A percentile compares a stretch with the other conserved stretches of the same genome.
These are phyloP conservation scores for Botryotinia calthae DNA, from an alignment of 2,329 filamentous ascomycete genomes.

Conservation along the genomic window DNA sequence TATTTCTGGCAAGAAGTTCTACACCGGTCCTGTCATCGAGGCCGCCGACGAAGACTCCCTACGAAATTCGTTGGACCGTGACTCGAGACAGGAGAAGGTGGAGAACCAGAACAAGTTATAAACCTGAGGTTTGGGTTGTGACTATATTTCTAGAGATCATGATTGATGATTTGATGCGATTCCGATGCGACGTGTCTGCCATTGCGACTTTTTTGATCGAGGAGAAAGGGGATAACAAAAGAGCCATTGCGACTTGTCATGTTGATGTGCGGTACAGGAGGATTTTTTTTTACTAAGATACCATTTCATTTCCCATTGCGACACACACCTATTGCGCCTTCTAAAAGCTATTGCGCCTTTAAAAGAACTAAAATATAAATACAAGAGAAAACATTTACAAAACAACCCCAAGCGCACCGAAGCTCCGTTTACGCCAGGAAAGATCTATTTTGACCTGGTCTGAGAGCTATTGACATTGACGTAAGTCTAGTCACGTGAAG, in stretches of 20 bases:
- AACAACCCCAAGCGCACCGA: not conserved
- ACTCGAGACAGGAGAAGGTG: constrained; percentile 19
- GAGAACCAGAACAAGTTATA: constrained; percentile 12
- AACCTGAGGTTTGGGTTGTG: constrained; percentile 19
- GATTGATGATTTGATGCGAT: constrained; percentile 17
- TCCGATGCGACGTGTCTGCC: constrained; percentile 13
- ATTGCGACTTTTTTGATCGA: not conserved
- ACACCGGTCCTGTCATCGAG: constrained; percentile 46
- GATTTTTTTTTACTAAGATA: constrained; percentile 4
- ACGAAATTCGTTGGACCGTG: constrained; percentile 11
- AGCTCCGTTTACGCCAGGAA: not conserved
- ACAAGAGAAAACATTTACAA: not conserved
- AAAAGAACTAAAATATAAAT: not conserved
- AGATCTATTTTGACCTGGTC: not conserved
- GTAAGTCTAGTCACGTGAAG: not conserved
- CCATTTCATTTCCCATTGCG: constrained; percentile 16
- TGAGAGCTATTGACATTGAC: not conserved
- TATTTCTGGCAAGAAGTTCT: constrained; percentile 45
- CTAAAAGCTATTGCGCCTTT: not conserved
- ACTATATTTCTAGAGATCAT: constrained; percentile 15
- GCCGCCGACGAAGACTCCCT: constrained; percentile 26
- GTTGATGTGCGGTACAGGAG: constrained; percentile 5
- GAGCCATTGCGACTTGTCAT: constrained; percentile 7
- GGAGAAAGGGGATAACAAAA: not conserved
- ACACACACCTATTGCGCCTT: constrained; percentile 7